Conservation (phyloP, 2,329 filamentous ascomycete species). For the Sordariomycetes sp. region DNA sequence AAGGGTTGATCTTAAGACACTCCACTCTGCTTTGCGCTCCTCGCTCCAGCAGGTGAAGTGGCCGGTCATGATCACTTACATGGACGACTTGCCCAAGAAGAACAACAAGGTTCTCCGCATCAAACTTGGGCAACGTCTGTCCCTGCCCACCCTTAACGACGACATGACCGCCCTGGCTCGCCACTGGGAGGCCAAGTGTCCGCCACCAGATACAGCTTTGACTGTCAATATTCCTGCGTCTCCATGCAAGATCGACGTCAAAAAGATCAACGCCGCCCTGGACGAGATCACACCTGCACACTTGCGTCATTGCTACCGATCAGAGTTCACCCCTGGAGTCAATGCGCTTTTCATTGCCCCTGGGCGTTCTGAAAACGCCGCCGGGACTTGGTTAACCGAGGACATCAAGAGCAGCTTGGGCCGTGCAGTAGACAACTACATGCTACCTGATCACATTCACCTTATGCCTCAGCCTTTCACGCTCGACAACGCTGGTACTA, state of each 20-base stretch:
- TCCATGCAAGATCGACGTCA: slow-evolving; percentile 21
- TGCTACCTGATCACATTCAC: slow-evolving; percentile 28
- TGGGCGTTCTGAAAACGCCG: background rate
- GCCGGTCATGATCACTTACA: slow-evolving; percentile 42
- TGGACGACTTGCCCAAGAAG: slow-evolving; percentile 43
- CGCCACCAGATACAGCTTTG: slow-evolving; percentile 35
- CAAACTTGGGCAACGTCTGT: slow-evolving; percentile 37
- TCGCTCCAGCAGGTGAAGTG: slow-evolving; percentile 43
- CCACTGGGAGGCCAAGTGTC: slow-evolving; percentile 41
- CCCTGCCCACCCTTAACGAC: slow-evolving; percentile 33
- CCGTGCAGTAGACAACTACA: slow-evolving; percentile 17
- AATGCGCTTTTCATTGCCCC: slow-evolving; percentile 15
- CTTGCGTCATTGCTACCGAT: slow-evolving; percentile 9
- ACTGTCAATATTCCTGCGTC: slow-evolving; percentile 26
- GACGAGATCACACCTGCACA: slow-evolving; percentile 7
- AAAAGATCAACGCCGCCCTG: slow-evolving; percentile 14
- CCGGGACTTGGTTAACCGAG: slow-evolving; percentile 3
- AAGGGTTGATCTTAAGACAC: slow-evolving; percentile 34
- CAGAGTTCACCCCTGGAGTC: slow-evolving; percentile 1
- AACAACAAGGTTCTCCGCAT: slow-evolving; percentile 51
- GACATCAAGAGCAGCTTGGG: slow-evolving; percentile 10
- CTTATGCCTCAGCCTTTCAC: slow-evolving; percentile 23
- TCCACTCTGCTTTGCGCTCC: slow-evolving; percentile 36
- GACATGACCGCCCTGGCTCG: slow-evolving; percentile 29
- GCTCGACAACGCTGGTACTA: slow-evolving; percentile 14